Evolutionary conservation across 2,329 filamentous ascomycete genomes (phyloP).

Genomic region (Decorospora gaudefroyi): DNA sequence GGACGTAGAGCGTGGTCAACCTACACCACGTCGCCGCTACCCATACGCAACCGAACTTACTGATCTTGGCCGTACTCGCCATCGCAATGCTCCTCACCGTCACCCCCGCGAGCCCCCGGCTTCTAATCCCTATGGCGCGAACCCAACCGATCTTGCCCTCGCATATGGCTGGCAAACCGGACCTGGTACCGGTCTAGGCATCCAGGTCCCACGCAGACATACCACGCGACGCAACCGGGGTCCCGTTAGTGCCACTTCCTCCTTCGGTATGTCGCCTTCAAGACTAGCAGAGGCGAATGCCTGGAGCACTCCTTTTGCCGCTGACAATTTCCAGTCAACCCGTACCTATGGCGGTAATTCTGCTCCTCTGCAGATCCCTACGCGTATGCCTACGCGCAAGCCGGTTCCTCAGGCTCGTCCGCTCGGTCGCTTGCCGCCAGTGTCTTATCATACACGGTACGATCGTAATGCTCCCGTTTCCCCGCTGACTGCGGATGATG

Average conservation of each 20-base stretch:
- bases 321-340: slow-evolving; percentile 3
- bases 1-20: background rate
- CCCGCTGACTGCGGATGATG: background rate
- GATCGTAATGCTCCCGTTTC: background rate
- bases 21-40: background rate
- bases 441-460: background rate
- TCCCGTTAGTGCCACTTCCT: background rate
- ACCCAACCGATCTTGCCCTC: slow-evolving; percentile 1
- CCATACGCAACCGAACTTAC: background rate
- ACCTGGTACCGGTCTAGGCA: no score
- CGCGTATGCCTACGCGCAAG: background rate
- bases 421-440: background rate
- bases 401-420: slow-evolving; percentile 1
- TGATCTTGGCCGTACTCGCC: background rate
- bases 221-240: background rate
- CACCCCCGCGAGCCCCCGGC: background rate
- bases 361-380: background rate
- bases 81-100: background rate
- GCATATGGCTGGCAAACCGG: background rate
- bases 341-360: background rate
- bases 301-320: background rate
- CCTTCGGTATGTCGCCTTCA: background rate
- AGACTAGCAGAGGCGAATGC: background rate
- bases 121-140: background rate
- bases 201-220: background rate